phyloP scores from a whole-genome alignment of 1,139 yeast species.

The Kodamaea sp. region DNA sequence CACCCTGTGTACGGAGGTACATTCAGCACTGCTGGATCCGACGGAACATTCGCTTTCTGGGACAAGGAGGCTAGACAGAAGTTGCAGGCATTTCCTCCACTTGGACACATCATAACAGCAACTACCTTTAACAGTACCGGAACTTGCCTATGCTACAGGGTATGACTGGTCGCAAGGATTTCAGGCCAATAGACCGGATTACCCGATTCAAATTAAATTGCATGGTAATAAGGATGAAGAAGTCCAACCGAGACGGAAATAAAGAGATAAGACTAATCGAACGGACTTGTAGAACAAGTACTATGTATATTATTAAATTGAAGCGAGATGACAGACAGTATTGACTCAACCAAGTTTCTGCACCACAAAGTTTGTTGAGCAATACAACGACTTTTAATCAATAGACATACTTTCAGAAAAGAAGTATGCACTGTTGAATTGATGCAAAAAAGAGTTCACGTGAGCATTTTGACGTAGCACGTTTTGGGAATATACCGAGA shows the following conservation, averaged over 20 bases:
- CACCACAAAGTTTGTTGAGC: too few relatives aligned
- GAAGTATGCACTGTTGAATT: too few relatives aligned
- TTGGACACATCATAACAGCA: conserved; percentile 74
- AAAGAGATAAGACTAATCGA: too few relatives aligned
- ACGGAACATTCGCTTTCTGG: conserved; percentile 97
- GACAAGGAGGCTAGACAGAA: conserved; percentile 92
- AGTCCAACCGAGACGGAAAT: conserved; percentile 73
- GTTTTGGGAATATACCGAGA: too few relatives aligned
- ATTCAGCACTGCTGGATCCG: conserved; percentile 91
- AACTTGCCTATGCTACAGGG: conserved; percentile 85
- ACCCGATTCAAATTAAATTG: conserved; percentile 73
- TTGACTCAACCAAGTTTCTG: too few relatives aligned
- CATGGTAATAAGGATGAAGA: conserved; percentile 88
- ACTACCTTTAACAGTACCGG: conserved; percentile 85
- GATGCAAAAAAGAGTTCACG: too few relatives aligned
- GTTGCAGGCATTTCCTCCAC: conserved; percentile 73
- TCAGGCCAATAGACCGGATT: conserved; percentile 71
- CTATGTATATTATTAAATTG: too few relatives aligned
- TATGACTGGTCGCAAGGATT: conserved; percentile 96
- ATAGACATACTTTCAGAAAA: too few relatives aligned
- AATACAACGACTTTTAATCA: too few relatives aligned
- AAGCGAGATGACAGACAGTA: too few relatives aligned
- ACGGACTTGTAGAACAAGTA: too few relatives aligned
- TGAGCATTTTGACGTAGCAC: too few relatives aligned
- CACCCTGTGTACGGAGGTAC: conserved; percentile 94